Base-by-base conservation (phyloP, 768 basidiomycete species). In the Hygrocybe coccinea region DNA sequence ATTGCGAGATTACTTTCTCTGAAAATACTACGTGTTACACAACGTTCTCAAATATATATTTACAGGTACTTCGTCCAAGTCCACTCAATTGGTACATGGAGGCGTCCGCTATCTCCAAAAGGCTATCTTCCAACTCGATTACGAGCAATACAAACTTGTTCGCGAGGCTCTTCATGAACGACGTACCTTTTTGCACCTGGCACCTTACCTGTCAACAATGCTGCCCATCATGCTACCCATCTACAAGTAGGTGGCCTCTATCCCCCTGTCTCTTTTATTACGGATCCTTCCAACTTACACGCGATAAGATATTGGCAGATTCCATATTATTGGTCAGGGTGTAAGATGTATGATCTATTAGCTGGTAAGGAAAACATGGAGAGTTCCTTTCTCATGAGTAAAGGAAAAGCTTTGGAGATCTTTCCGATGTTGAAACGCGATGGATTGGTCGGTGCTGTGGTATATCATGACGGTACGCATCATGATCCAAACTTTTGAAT, bases 301-400 rank as follows among this genome's bases (percentile, higher is more conserved):
- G 24, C 29, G n/a, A 29, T 7, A 51, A 89, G 87, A 58, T 95
- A 92, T 70, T 98, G 95, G 94, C 94, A 97, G 65, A 80, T 97
- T 12, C 95, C 95, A 0, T 99, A 98, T 72, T 97, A 97, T 71
- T 93, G 83, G 76, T 85, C 84, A 2, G 95, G 95, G 3, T 94
- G 90, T 75, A 98, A 97, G 74, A 75, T 97, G 77, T 99, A 99
- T 74, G 95, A 99, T 67, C 38, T 97, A 33, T 77, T 99, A 17
- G 95, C 95, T 7, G 95, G 95, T 0, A 88, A 89, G 69, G 91
- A 97, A 69, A 97, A 97, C 69, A 97, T 97, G 92, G 92, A 94
- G 71, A 79, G 82, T 1, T 92, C 92, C 6, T 98, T 98, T 71
- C 77, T 97, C 60, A 95, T 99, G 91, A 89, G 86, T 65, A 92